Evolutionary conservation across 352 stramenopile species (phyloP).

Genomic region (Globisporangium sylvaticum): DNA sequence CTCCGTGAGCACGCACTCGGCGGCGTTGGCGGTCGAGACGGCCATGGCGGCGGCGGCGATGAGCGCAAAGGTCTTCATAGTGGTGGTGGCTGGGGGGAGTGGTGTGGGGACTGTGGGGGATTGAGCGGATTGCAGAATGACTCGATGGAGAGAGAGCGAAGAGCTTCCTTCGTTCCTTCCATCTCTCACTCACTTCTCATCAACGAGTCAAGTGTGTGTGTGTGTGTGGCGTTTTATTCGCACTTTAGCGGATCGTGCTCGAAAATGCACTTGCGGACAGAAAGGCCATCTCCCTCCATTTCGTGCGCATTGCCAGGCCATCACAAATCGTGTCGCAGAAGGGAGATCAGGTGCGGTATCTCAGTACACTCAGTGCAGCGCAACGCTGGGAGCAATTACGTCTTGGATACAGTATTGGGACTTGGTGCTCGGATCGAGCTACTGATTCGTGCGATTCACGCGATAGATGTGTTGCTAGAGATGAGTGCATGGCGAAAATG

Average conservation of each 20-base stretch:
- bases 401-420: no score
- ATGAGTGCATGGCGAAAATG: background rate
- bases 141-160: background rate
- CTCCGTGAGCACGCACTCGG: constrained; percentile 1
- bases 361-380: no score
- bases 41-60: constrained; percentile 4
- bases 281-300: background rate
- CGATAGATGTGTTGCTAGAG: background rate
- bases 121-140: constrained; percentile 12
- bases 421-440: background rate
- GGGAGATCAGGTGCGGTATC: background rate
- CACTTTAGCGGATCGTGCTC: background rate
- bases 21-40: constrained; percentile 5
- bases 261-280: background rate
- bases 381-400: no score
- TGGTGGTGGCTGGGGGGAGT: background rate
- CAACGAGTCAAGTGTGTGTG: background rate
- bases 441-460: background rate
- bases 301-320: background rate
- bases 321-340: background rate
- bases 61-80: constrained; percentile 10
- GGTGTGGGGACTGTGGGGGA: background rate
- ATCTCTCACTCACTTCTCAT: background rate
- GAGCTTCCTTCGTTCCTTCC: background rate
- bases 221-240: background rate